Conservation (phyloP, 2,329 filamentous ascomycete species). For the Sporothrix brasiliensis region DNA sequence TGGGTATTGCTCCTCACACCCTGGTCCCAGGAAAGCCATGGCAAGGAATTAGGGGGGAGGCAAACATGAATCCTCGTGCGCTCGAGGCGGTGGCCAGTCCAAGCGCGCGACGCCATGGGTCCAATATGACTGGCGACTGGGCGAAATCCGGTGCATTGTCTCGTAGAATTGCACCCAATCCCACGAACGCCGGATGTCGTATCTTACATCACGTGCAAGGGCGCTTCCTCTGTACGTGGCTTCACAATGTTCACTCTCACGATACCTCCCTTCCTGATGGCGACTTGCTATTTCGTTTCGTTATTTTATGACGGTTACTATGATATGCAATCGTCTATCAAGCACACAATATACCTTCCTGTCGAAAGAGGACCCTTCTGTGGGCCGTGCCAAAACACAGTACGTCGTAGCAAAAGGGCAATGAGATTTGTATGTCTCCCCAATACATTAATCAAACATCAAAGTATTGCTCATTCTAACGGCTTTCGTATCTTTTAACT, state of each 20-base stretch:
- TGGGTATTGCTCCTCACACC: neutral
- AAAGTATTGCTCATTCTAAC: too few relatives aligned
- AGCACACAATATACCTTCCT: too few relatives aligned
- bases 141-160: slow-evolving; percentile 11
- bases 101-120: slow-evolving; percentile 13
- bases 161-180: slow-evolving; percentile 15
- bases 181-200: neutral
- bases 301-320: too few relatives aligned
- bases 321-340: too few relatives aligned
- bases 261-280: too few relatives aligned
- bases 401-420: too few relatives aligned
- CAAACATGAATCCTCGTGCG: slow-evolving; percentile 12
- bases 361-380: too few relatives aligned
- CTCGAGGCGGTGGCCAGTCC: slow-evolving; percentile 9
- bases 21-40: neutral
- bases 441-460: too few relatives aligned
- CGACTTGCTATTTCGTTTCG: too few relatives aligned
- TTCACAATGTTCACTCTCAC: neutral
- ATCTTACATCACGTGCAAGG: slow-evolving; percentile 16
- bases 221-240: neutral
- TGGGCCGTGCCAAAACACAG: too few relatives aligned
- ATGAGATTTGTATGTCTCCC: too few relatives aligned
- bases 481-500: too few relatives aligned
- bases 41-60: neutral
- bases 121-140: slow-evolving; percentile 11